Base-by-base conservation (phyloP, 345 rosid genomes). In the Acer negundo region DNA sequence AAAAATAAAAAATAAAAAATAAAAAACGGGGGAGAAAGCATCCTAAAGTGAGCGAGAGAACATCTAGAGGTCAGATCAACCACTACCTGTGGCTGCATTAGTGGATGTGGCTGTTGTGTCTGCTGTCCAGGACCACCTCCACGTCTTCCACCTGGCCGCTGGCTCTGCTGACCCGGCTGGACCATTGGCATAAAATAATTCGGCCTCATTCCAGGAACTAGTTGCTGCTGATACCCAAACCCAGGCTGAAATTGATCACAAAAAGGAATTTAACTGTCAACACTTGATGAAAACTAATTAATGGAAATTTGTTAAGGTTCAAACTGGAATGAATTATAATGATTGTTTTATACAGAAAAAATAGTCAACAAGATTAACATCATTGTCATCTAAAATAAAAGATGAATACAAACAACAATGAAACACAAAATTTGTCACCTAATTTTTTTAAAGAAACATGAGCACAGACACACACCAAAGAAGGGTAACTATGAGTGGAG, bases 151-250 rank as follows among this genome's bases (percentile, higher is more conserved):
- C 96, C 93, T 49, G 92, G 97, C 55, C 92, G 95, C 81, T 87
- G 97, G 7, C 88, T 90, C 81, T 91, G 98, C 81, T 91, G 98
- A 10, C 94, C 93, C 75, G 89, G 78, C 38, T 53, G 72, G 65
- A 89, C 97, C 98, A 95, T 90, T 28, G 95, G 98, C 87, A 93
- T 84, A 80, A 86, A 90, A 75, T 35, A 75, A 51, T 75, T 75
- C 19, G 78, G 78, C 81, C 93, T 89, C 97, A 95, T 91, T 22
- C 94, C 99, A 64, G 94, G 97, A 78, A 95, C 89, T 44, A 92
- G 89, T 84, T 92, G 98, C 84, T 91, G 99, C 80, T 95, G 97
- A 86, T 87, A 92, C 70, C 98, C 99, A 80, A 82, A 95, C 56
- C 95, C 97, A 71, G 93, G 90, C 97, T 93, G 85, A 63, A 67